Base-by-base conservation (phyloP, 2,329 filamentous ascomycete genomes). In the Xylariaceae sp. region DNA sequence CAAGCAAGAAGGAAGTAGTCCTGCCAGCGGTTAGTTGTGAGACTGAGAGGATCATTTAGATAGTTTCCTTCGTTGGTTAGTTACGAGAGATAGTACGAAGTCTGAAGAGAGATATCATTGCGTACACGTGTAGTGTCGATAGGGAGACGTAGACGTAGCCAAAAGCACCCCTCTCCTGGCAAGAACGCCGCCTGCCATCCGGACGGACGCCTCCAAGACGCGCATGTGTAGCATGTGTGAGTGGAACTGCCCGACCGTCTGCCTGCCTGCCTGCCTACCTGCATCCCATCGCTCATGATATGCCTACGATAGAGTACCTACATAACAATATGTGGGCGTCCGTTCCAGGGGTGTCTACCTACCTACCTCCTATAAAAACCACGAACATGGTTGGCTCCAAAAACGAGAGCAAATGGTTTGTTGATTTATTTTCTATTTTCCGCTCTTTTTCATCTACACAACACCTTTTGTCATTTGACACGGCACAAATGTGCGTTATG, bases 161-260 rank as follows among this genome's bases (percentile, higher is more conserved):
- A 18, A 7, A 10, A 11, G 37, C 55, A 58, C 55, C 53, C 51
- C 53, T 47, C 52, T 55, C 55, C 57, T 54, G 56, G 48, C 45
- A 30, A 30, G 23, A 30, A 30, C 23, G 54, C 50, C 45, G 57
- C 60, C 62, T 64, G 53, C 60, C 62, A 65, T 56, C 62, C 61
- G 57, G 58, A 62, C 64, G 61, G 58, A 62, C 64, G 61, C 61
- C 64, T 64, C 60, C 60, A 58, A 58, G 57, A 58, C 58, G 55
- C 54, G 58, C 56, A 59, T 59, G 56, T 59, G 51, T 49, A 49
- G 58, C 53, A 50, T 52, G 58, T 58, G 55, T 60, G 53, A 59
- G 64, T 60, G 60, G 63, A 59, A 51, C 59, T 54, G 61, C 61
- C 62, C 62, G 59, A 61, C 23, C 53, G 45, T 53, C 61, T 60